Evolutionary conservation across 805 yeast species (phyloP), one percentile per base, ranked within the genome.

Genomic region (Kuraishia floccosa): DNA sequence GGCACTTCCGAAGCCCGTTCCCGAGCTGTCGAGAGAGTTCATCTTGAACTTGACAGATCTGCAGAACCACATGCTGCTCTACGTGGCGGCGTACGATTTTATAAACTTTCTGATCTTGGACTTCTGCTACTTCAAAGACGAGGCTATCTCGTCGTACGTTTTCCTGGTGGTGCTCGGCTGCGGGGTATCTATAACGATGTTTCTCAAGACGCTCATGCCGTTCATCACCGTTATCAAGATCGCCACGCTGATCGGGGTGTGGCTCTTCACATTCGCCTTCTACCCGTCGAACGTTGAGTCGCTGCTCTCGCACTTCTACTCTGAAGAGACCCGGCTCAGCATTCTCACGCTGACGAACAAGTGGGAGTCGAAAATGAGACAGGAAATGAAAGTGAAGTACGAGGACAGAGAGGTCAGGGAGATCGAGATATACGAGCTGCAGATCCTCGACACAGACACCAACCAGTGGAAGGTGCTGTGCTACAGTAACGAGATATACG

Each of bases 11-110:
- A 71, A 69, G 37, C 91, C 93, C 0, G 81, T 76, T 6, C 80
- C 87, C 4, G 85, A 84, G 49, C 61, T 81, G 30, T 76, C 87
- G 20, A 62, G 81, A 33, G 94, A 85, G 47, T 85, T 84, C 46
- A 52, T 78, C 14, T 47, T 84, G 34, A 85, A 85, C 47, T 58
- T 82, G 43, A 82, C 93, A 1, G 95, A 85, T 56, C 58, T 84
- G 35, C 95, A 85, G 46, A 85, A 85, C 47, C 78, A 75, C 44
- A 76, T 81, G 83, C 46, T 76, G 19, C 44, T 75, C 10, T 83
- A 77, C 48, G 75, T 79, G 7, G 49, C 57, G 9, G 53, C 61
- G 0, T 84, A 76, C 64, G 89, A 85, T 52, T 61, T 63, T 15
- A 30, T 72, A 4, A 57, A 63, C 14, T 52, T 60, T 41, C 34